Conservation (phyloP, 768 basidiomycete species). For the Symmetrospora coprosmae region DNA sequence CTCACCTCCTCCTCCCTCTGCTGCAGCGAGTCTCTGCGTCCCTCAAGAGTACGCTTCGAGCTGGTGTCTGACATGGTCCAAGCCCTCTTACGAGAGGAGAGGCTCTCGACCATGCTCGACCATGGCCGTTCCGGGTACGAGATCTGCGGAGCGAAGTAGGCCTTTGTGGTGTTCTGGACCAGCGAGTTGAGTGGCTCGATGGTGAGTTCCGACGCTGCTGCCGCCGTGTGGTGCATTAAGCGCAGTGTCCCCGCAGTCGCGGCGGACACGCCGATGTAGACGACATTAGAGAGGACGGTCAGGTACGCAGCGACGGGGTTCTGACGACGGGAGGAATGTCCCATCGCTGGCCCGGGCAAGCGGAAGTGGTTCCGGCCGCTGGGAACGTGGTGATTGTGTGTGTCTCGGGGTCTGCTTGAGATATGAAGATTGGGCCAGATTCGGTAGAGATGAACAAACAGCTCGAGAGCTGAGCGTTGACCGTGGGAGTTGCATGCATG, state of each 20-base stretch:
- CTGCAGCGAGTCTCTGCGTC: too few species aligned
- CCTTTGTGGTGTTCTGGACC: not conserved
- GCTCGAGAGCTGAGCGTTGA: too few species aligned
- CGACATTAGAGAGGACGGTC: not conserved
- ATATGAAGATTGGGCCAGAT: too few species aligned
- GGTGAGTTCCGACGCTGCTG: not conserved
- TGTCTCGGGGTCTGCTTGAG: too few species aligned
- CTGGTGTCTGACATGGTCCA: not conserved
- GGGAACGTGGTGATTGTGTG: too few species aligned
- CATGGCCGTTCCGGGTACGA: not conserved
- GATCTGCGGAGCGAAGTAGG: slow-evolving; percentile 4
- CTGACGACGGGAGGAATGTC: too few species aligned
- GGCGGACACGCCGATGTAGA: slow-evolving; percentile 7
- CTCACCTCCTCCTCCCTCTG: too few species aligned
- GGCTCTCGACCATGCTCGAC: not conserved
- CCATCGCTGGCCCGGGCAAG: too few species aligned
- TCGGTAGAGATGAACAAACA: too few species aligned
- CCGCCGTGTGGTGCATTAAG: not conserved
- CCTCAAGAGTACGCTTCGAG: too few species aligned
- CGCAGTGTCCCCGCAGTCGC: not conserved
- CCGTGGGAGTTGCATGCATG: too few species aligned
- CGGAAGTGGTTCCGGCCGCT: too few species aligned
- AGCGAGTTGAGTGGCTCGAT: slow-evolving; percentile 16
- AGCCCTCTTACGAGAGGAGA: not conserved
- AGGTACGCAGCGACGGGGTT: not conserved